These are phyloP conservation scores for Dactylorhiza incarnata DNA, from an alignment of 106 monocot genomes.

Conservation along the genomic window DNA sequence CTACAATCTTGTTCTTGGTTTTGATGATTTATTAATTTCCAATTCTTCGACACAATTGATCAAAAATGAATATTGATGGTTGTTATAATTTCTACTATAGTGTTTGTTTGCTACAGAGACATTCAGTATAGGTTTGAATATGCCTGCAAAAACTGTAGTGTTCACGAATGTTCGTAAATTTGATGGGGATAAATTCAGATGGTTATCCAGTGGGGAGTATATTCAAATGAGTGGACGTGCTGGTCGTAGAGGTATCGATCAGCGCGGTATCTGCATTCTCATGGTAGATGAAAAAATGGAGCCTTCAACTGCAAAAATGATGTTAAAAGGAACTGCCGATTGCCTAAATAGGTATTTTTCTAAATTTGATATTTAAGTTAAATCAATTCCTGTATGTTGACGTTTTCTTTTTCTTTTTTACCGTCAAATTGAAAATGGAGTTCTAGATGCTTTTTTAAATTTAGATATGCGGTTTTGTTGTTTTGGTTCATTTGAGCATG, in stretches of 20 bases:
- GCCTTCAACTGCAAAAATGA: slow-evolving; percentile 91
- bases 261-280: slow-evolving; percentile 91
- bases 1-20: not conserved
- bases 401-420: not conserved
- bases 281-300: slow-evolving; percentile 99
- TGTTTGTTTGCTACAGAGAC: slow-evolving; percentile 99
- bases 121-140: slow-evolving; percentile 98
- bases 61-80: slow-evolving; percentile 1
- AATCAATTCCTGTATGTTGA: not conserved
- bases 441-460: not conserved
- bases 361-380: not conserved
- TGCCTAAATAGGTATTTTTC: slow-evolving; percentile 71
- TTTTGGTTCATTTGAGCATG: not conserved
- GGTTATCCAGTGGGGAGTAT: slow-evolving; percentile 94
- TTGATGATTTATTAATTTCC: not conserved
- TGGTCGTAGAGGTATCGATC: slow-evolving; percentile 95
- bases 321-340: slow-evolving; percentile 96
- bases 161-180: slow-evolving; percentile 98
- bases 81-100: slow-evolving; percentile 34
- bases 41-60: not conserved
- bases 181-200: slow-evolving; percentile 98
- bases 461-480: not conserved
- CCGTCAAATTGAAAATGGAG: not conserved
- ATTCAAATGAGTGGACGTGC: slow-evolving; percentile 99
- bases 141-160: slow-evolving; percentile 99